Evolutionary conservation across 257 asterid genomes (phyloP).

Genomic region (Petunia secreta): DNA sequence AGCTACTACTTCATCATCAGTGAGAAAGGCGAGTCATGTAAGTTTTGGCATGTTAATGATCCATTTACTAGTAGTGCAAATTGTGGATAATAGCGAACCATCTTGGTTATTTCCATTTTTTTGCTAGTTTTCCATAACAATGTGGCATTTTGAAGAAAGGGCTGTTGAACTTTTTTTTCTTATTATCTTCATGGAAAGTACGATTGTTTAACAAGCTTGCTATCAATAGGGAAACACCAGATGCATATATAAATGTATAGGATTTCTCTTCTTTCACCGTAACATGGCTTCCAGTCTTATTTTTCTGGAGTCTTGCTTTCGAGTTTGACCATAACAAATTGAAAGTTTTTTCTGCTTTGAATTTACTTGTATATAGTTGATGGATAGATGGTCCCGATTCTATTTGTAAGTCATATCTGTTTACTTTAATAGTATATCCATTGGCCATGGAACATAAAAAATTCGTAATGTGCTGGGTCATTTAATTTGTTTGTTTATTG

Average conservation of each 20-base stretch:
- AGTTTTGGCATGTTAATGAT: too few species aligned
- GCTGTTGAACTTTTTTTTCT: constrained; percentile 29
- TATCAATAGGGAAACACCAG: constrained; percentile 27
- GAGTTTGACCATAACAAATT: background rate
- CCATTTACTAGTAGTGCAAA: background rate
- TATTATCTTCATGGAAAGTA: constrained; percentile 33
- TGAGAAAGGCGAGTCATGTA: too few species aligned
- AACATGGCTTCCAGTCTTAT: background rate
- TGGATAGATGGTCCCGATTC: too few species aligned
- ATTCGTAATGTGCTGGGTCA: too few species aligned
- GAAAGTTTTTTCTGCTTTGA: background rate
- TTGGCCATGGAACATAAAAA: too few species aligned
- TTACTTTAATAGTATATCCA: too few species aligned
- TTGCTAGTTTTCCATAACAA: constrained; percentile 21
- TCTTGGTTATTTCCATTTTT: constrained; percentile 22
- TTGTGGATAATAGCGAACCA: constrained; percentile 5
- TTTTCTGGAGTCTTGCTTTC: too few species aligned
- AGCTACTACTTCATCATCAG: background rate
- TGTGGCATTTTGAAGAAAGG: constrained; percentile 23
- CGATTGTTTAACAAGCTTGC: constrained; percentile 32
- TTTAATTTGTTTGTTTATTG: background rate
- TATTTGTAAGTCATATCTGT: too few species aligned
- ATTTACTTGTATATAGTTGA: background rate
- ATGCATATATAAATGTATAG: background rate
- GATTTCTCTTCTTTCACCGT: background rate